These are phyloP conservation scores for Silene uniflora DNA, from an alignment of 148 eudicot species.

Conservation along the genomic window DNA sequence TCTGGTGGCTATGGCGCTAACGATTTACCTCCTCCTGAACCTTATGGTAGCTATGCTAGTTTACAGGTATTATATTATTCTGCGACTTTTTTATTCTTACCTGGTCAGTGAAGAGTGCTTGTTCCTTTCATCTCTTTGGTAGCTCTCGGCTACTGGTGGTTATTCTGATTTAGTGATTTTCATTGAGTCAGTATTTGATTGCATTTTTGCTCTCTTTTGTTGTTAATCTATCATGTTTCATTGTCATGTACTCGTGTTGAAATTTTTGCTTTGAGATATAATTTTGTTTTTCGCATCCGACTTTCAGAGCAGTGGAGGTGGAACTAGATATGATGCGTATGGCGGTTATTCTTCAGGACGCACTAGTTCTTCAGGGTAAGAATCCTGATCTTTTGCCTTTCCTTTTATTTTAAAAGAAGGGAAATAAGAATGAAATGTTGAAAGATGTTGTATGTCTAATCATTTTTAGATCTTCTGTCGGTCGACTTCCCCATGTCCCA, in stretches of 20 bases:
- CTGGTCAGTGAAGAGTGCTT: background rate
- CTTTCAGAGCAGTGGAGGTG: slow-evolving; percentile 54
- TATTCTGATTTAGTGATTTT: background rate
- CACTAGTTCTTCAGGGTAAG: slow-evolving; percentile 74
- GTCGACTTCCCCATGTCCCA: background rate
- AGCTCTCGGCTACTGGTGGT: background rate
- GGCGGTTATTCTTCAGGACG: slow-evolving; percentile 84
- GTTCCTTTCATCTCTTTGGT: background rate
- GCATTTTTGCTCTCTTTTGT: background rate
- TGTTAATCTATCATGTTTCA: background rate
- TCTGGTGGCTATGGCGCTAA: slow-evolving; percentile 70
- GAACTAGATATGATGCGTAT: slow-evolving; percentile 73
- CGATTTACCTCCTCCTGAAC: slow-evolving; percentile 65
- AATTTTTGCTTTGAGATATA: background rate
- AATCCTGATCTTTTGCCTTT: background rate
- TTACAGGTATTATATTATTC: slow-evolving; percentile 46
- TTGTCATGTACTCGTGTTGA: background rate
- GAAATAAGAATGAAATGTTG: background rate
- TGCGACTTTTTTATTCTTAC: background rate
- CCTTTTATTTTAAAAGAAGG: background rate
- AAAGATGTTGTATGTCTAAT: background rate
- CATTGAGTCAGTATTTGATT: background rate
- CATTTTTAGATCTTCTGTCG: background rate
- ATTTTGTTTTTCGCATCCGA: background rate
- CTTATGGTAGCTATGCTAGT: slow-evolving; percentile 70